A percentile compares a stretch with the other conserved stretches of the same genome.
Conservation (phyloP, 371 early-diverging fungal genomes). For the Entomophthora muscae region DNA sequence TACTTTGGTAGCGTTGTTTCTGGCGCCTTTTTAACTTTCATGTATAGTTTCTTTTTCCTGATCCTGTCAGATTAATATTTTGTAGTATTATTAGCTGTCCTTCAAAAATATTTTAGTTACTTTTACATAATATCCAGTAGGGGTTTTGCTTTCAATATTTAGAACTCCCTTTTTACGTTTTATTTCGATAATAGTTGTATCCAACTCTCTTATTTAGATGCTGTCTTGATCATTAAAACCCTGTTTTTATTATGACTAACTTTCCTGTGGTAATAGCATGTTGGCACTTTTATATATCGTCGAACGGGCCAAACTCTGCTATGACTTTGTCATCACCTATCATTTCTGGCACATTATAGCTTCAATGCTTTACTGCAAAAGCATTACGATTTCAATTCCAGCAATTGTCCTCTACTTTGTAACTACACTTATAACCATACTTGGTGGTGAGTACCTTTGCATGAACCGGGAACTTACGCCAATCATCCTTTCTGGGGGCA, state of each 20-base stretch:
- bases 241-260: background rate
- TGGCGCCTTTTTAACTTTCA: background rate
- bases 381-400: constrained; percentile 32
- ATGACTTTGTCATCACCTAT: constrained; percentile 64
- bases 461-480: constrained; percentile 70
- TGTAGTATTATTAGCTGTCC: background rate
- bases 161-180: too few relatives aligned
- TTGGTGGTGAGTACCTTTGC: constrained; percentile 69
- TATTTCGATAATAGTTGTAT: too few relatives aligned
- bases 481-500: constrained; percentile 27
- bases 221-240: background rate
- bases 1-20: background rate
- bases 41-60: background rate
- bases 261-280: constrained; percentile 14
- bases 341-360: constrained; percentile 44
- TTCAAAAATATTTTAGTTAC: background rate
- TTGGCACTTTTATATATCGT: constrained; percentile 40
- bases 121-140: background rate
- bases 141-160: background rate
- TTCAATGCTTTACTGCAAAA: constrained; percentile 33
- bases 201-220: too few relatives aligned
- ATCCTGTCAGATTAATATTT: background rate
- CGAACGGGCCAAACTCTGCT: constrained; percentile 57
- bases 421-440: constrained; percentile 34
- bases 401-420: constrained; percentile 51